These are phyloP conservation scores for Castanospermum australe DNA, from an alignment of 306 rosid species.

Conservation along the genomic window DNA sequence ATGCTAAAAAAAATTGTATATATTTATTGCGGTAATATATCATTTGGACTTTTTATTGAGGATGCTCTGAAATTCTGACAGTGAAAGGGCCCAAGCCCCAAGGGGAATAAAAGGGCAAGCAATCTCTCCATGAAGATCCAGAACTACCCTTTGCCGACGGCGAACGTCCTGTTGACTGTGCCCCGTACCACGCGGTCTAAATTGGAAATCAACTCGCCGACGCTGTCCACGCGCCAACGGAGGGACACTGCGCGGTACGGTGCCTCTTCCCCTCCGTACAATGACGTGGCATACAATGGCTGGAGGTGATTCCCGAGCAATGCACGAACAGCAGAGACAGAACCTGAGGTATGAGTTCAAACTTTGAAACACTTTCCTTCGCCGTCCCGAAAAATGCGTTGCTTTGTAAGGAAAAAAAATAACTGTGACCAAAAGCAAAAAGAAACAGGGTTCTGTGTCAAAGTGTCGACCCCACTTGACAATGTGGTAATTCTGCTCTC, in stretches of 20 bases:
- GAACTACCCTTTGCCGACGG: constrained; percentile 32
- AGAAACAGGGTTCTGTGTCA: no score
- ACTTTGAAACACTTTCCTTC: not conserved
- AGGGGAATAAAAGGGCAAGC: not conserved
- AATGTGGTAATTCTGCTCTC: constrained; percentile 16
- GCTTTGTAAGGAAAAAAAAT: not conserved
- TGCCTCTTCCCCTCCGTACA: not conserved
- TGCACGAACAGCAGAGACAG: not conserved
- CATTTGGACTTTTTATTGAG: no score
- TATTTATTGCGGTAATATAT: no score
- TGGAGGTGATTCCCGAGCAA: not conserved
- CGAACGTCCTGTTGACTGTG: not conserved
- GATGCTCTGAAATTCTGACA: not conserved
- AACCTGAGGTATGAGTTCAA: not conserved
- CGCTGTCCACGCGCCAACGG: not conserved
- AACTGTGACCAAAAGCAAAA: not conserved
- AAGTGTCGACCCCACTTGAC: constrained; percentile 24
- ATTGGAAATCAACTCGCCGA: not conserved
- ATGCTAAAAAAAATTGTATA: no score
- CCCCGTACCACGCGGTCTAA: not conserved
- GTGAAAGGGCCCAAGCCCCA: not conserved
- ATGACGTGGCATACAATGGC: not conserved
- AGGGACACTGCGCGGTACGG: not conserved
- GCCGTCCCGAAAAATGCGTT: constrained; percentile 16
- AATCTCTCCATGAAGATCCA: not conserved